Base-by-base conservation (phyloP, 1,284 basidiomycete genomes). In the Ustanciosporium gigantosporum region DNA sequence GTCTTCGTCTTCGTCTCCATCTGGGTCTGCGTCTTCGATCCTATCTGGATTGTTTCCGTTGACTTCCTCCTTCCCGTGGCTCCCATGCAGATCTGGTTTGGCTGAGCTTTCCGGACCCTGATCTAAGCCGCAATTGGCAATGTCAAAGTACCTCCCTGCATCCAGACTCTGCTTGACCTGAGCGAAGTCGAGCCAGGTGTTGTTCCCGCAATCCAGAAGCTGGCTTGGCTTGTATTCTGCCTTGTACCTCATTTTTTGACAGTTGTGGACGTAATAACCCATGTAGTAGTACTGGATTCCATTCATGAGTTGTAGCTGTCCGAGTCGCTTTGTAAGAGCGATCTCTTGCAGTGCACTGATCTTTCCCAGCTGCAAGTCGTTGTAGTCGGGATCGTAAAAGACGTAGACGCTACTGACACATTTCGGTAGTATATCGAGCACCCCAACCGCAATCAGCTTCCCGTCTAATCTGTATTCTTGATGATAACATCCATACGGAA, bases 371-470 rank as follows among this genome's bases (percentile, higher is more conserved):
- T 88, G 87, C 71, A 85, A 84, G 35, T 82, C 82, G 31, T 88
- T 86, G 83, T 86, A 93, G 25, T 82, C 82, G 7, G 86, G 85
- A 70, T 91, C 85, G 80, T 95, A 97, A 80, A 94, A 88, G 77
- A 97, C 93, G 79, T 98, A 98, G 8, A 98, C 94, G 61, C 89
- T 91, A 14, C 91, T 94, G 4, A 98, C 87, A 66, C 94, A 93
- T 22, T 78, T 76, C 0, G 93, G 94, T 5, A 98, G 81, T 46
- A 99, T 87, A 76, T 98, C 95, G 47, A 98, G 81, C 13, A 98
- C 90, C 2, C 86, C 88, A 67, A 98, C 83, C 0, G 89, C 94
- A 36, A 97, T 84, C 13, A 97, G 82, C 70, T 86, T 74, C 8
- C 86, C 88, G 67, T 96, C 88, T 8, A 73, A 55, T 31, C 73